Evolutionary conservation across 2,329 filamentous ascomycete species (phyloP), one percentile per base, ranked within the genome.

Genomic region (Venturia asperata): DNA sequence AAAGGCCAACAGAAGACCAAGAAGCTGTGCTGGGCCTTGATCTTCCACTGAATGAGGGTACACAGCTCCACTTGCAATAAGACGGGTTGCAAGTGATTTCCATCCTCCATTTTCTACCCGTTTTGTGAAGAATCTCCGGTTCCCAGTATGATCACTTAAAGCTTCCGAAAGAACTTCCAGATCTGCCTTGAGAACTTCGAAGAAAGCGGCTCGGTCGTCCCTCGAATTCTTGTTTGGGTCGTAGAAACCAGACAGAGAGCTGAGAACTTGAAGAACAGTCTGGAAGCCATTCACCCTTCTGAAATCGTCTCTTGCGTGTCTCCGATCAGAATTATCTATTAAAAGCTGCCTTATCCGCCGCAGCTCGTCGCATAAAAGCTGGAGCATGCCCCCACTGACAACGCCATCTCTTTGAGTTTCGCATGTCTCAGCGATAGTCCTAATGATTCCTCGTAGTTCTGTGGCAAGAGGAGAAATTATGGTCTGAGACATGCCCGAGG

Each of bases 91-190:
- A 64, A 97, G 75, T 9, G 86, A 84, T 68, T 86, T 82, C 87
- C 91, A 96, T 3, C 93, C 92, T 65, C 87, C 89, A 27, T 85
- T 87, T 66, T 90, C 84, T 39, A 95, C 85, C 69, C 86, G 83
- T 69, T 86, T 87, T 66, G 86, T 84, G 74, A 97, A 97, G 78
- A 93, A 97, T 70, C 90, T 85, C 71, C 88, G 85, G 76, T 97
- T 99, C 24, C 92, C 93, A 60, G 88, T 82, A 75, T 97, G 92
- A 58, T 86, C 86, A 64, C 86, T 84, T 69, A 99, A 83, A 17
- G 87, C 86, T 61, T 88, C 87, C 1, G 89, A 87, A 37, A 97
- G 78, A 17, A 94, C 85, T 41, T 85, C 85, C 47, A 94, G 79
- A n/a, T 89, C 82, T 10, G 83, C 83, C 71, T 91, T 85, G 21